Conservation (phyloP, 305 asterid species). For the Rubia peregrina region DNA sequence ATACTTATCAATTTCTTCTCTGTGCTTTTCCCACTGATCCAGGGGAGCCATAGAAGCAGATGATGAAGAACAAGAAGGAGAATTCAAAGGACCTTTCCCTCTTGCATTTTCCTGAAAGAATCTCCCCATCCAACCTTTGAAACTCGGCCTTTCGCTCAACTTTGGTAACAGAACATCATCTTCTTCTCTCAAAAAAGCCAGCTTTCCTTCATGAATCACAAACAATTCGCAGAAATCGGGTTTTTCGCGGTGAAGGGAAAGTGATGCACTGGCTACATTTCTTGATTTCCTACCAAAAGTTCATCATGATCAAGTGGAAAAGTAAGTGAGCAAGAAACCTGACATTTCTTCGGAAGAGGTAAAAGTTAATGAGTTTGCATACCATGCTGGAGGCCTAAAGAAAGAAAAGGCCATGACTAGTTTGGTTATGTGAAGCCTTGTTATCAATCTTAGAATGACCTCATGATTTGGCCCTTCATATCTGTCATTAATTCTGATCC, state of each 20-base stretch:
- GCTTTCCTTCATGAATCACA: conserved; percentile 44
- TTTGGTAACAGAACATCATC: conserved; percentile 33
- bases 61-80: conserved; percentile 37
- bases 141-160: conserved; percentile 36
- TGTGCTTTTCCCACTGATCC: conserved; percentile 39
- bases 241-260: conserved; percentile 42
- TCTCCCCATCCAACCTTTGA: conserved; percentile 46
- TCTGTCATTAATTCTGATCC: conserved; percentile 34
- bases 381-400: conserved; percentile 52
- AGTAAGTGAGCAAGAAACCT: neutral
- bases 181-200: conserved; percentile 43
- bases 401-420: conserved; percentile 48
- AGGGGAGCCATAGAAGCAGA: conserved; percentile 22
- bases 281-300: conserved; percentile 48
- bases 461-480: conserved; percentile 40
- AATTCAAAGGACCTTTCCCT: conserved; percentile 18
- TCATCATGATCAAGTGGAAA: neutral
- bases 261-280: conserved; percentile 43
- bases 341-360: neutral
- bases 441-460: conserved; percentile 39
- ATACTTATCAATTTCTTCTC: conserved; percentile 37
- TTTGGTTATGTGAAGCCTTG: conserved; percentile 37
- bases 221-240: conserved; percentile 50
- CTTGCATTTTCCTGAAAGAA: conserved; percentile 28
- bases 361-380: conserved; percentile 5